Percentiles rank a stretch among this genome's conserved stretches.
phyloP scores from a whole-genome alignment of 208 protist species.

The Sergeia podlipaevii region DNA sequence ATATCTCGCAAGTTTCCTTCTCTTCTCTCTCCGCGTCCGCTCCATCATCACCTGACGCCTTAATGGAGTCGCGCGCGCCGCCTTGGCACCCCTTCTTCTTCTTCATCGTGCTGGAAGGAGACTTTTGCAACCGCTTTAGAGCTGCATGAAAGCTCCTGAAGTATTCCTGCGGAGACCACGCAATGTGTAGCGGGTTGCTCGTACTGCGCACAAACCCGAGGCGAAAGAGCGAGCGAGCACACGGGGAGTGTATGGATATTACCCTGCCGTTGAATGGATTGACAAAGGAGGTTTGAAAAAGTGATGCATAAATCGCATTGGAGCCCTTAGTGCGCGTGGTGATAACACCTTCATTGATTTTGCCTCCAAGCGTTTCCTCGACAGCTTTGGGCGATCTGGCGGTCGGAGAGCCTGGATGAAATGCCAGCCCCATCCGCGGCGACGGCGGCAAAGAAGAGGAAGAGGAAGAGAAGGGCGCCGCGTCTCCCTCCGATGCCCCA shows the following conservation, averaged over 20 bases:
- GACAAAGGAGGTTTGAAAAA: slow-evolving; percentile 25
- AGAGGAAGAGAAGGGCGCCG: too few species aligned
- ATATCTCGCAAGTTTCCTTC: too few species aligned
- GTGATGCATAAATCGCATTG: neutral
- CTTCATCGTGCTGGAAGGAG: neutral
- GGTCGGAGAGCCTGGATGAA: too few species aligned
- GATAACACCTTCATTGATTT: too few species aligned
- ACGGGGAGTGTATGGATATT: slow-evolving; percentile 9
- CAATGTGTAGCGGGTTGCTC: slow-evolving; percentile 55
- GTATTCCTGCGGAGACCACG: slow-evolving; percentile 42
- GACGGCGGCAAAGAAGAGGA: too few species aligned
- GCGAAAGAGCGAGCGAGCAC: slow-evolving; percentile 22
- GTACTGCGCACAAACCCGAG: slow-evolving; percentile 53
- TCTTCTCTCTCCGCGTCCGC: neutral
- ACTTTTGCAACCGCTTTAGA: slow-evolving; percentile 4
- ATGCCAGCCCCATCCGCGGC: too few species aligned
- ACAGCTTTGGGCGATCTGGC: too few species aligned
- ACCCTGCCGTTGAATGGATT: slow-evolving; percentile 79
- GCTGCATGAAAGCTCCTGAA: slow-evolving; percentile 12
- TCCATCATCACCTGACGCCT: neutral
- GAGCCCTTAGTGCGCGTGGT: neutral
- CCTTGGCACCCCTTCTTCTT: neutral
- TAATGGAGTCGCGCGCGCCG: slow-evolving; percentile 1
- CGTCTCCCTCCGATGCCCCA: too few species aligned
- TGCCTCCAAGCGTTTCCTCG: too few species aligned